Evolutionary conservation across 73 alveolate genomes (phyloP).

Genomic region (Paramecium tetraurelia): DNA sequence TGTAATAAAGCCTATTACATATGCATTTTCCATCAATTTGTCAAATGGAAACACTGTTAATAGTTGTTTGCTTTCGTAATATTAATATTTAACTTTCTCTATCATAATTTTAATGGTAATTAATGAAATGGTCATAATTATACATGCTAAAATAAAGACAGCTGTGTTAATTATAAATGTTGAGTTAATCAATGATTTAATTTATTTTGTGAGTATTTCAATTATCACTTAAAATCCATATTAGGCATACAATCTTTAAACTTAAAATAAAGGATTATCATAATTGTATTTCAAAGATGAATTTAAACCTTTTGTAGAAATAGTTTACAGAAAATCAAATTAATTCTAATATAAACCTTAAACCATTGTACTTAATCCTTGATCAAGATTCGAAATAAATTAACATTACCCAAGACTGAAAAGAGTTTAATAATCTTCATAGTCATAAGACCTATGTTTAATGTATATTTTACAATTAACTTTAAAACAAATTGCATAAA

Average conservation of each 20-base stretch:
- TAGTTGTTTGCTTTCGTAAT: not conserved
- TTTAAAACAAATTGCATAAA: not conserved
- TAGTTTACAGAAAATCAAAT: not conserved
- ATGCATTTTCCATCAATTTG: not conserved
- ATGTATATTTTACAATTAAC: not conserved
- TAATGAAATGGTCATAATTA: not conserved
- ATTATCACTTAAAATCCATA: not conserved
- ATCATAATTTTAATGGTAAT: not conserved
- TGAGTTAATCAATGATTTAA: not conserved
- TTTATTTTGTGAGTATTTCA: not conserved
- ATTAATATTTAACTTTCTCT: not conserved
- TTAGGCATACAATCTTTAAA: not conserved
- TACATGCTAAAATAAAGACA: not conserved
- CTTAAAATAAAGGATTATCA: not conserved
- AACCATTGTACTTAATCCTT: not conserved
- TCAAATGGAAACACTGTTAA: constrained; percentile 14
- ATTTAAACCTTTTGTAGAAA: not conserved
- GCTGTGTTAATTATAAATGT: not conserved
- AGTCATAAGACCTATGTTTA: not conserved
- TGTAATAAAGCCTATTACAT: not conserved
- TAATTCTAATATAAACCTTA: not conserved
- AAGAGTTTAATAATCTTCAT: not conserved
- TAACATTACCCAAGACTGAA: not conserved
- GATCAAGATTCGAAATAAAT: not conserved
- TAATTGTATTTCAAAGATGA: not conserved